phyloP scores from a whole-genome alignment of 345 rosid species.

The Rubroshorea leprosula region DNA sequence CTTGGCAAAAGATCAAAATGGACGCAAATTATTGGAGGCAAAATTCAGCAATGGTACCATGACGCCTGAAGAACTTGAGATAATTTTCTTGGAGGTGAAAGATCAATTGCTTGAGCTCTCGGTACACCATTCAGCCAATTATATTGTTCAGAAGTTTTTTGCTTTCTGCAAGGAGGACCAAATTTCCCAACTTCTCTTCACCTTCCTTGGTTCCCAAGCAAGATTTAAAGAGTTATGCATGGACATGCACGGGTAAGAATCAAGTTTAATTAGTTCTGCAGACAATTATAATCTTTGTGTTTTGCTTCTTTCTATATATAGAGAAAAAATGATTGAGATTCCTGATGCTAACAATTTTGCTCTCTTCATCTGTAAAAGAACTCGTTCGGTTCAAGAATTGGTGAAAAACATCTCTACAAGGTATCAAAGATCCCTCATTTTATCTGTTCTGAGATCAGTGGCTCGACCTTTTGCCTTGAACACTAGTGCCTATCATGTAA shows the following conservation, averaged over 20 bases:
- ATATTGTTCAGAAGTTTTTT: constrained; percentile 26
- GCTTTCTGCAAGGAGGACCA: constrained; percentile 15
- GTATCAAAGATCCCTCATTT: too few relatives aligned
- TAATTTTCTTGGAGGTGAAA: constrained; percentile 29
- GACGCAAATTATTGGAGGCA: constrained; percentile 11
- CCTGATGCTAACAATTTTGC: constrained; percentile 2
- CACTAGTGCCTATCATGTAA: constrained; percentile 27
- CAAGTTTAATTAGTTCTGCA: not conserved
- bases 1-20: constrained; percentile 13
- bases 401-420: too few relatives aligned
- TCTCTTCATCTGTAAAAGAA: too few relatives aligned
- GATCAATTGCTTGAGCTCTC: constrained; percentile 19
- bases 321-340: constrained; percentile 13
- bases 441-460: not conserved
- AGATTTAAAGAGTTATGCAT: constrained; percentile 17
- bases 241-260: constrained; percentile 22
- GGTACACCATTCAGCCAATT: constrained; percentile 19
- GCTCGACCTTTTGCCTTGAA: constrained; percentile 2
- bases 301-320: not conserved
- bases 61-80: constrained; percentile 10
- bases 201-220: constrained; percentile 1
- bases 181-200: constrained; percentile 12
- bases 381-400: too few relatives aligned
- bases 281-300: too few relatives aligned
- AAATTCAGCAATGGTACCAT: not conserved